Base-by-base conservation (phyloP, 495 filamentous ascomycete species). In the Saxispiralis lemnorum region DNA sequence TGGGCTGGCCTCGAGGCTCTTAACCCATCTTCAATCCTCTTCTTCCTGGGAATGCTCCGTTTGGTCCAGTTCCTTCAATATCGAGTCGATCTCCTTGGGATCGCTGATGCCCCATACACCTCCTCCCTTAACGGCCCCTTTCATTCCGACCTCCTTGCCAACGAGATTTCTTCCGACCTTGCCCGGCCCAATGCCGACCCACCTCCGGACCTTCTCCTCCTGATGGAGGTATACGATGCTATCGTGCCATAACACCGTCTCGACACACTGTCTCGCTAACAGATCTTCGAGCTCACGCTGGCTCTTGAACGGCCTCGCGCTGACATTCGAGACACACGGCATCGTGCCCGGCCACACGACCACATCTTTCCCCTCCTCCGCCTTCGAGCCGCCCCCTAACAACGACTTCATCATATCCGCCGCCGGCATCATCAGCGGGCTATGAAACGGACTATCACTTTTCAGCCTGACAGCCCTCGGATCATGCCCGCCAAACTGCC, bases 101-200 rank as follows among this genome's bases (percentile, higher is more conserved):
- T 82, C 75, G 31, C 72, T 87, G 43, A 93, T 81, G n/a, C 80
- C 85, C 80, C 87, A 94, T 0, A 94, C 85, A 10, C 92, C 82
- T 14, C 86, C 89, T 1, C 88, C 86, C 56, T 83, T 84, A 24
- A 81, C 71, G 17, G 70, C 65, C 20, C 87, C 83, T 57, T 76
- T 78, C 79, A 84, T 84, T 1, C 85, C 86, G 5, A 97, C 87
- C 59, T 95, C 89, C 59, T 93, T 93, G 0, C 87, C 86, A 6
- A 97, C 89, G 17, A 97, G 60, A 57, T 95, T 95, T 42, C 85
- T 70, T 2, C 87, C 89, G 5, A 97, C 87, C 55, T 93, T 93
- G 1, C 88, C 89, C 0, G 89, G 89, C 2, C 89, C 89, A 49
- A 97, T 82, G 14, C 88, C 89, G 38, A 97, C 70, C 86, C 88